Conservation (phyloP, 148 eudicot species). For the Chenopodium formosanum region DNA sequence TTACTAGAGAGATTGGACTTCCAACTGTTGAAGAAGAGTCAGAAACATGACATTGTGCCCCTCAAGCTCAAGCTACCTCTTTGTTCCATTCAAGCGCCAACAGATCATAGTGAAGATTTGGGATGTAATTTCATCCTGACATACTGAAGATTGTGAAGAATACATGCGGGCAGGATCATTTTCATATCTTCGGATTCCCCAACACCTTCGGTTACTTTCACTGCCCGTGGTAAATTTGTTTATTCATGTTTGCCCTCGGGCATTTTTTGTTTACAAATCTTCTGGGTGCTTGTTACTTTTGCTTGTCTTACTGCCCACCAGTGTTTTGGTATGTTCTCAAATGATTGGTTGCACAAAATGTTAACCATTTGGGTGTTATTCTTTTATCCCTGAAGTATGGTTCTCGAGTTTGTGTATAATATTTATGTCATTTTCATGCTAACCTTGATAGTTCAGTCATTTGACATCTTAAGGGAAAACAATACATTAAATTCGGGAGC, state of each 20-base stretch:
- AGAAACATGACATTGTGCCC: conserved; percentile 32
- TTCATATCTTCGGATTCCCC: neutral
- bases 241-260: conserved; percentile 13
- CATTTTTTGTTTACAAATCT: conserved; percentile 17
- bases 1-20: conserved; percentile 52
- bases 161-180: conserved; percentile 5
- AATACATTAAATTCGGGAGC: neutral
- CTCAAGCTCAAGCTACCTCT: neutral
- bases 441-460: conserved; percentile 6
- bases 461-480: neutral
- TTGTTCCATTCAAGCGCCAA: conserved; percentile 3
- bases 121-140: neutral
- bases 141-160: conserved; percentile 17
- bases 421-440: neutral
- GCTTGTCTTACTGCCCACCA: conserved; percentile 16
- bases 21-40: conserved; percentile 60
- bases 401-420: conserved; percentile 12
- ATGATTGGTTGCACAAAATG: conserved; percentile 23
- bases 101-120: conserved; percentile 8
- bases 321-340: conserved; percentile 19
- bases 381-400: conserved; percentile 13
- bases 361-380: conserved; percentile 21
- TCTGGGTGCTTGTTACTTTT: conserved; percentile 23
- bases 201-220: conserved; percentile 15
- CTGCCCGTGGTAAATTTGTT: conserved; percentile 27